Conservation (phyloP, 345 rosid species). For the Boechera stricta region DNA sequence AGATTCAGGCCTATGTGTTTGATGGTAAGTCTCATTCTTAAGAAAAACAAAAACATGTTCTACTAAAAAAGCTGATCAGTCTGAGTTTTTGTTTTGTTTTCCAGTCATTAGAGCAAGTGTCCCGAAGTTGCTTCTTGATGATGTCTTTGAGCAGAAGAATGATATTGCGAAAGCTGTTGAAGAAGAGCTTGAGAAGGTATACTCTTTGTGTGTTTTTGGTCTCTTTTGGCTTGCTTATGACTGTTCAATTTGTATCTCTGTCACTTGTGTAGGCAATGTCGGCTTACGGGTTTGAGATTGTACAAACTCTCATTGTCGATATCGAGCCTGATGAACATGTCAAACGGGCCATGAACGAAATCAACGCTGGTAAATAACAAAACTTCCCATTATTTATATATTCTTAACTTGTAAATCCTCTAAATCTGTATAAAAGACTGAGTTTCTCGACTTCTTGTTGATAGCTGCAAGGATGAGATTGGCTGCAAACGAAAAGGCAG, state of each 20-base stretch:
- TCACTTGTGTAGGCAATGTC: conserved; percentile 55
- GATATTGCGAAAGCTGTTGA: conserved; percentile 62
- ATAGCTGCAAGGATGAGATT: conserved; percentile 49
- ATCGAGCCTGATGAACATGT: conserved; percentile 63
- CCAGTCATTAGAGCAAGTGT: conserved; percentile 64
- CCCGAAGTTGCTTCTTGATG: conserved; percentile 55
- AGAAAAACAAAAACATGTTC: neutral
- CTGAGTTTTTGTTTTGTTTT: neutral
- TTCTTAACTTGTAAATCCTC: neutral
- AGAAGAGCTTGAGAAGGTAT: conserved; percentile 62
- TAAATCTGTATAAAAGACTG: neutral
- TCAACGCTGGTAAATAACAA: conserved; percentile 53
- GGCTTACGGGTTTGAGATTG: conserved; percentile 61
- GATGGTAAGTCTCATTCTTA: conserved; percentile 46
- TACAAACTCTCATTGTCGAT: conserved; percentile 61
- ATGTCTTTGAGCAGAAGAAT: conserved; percentile 66
- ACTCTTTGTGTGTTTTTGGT: conserved; percentile 13
- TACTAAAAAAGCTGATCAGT: neutral
- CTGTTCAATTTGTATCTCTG: neutral
- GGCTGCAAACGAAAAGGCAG: conserved; percentile 50
- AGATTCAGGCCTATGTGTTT: conserved; percentile 62
- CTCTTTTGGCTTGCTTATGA: neutral
- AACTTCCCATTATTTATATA: neutral
- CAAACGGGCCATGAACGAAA: conserved; percentile 62
- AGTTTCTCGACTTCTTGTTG: conserved; percentile 20